Conservation (phyloP, 805 yeast species). For the Monosporozyma unispora region DNA sequence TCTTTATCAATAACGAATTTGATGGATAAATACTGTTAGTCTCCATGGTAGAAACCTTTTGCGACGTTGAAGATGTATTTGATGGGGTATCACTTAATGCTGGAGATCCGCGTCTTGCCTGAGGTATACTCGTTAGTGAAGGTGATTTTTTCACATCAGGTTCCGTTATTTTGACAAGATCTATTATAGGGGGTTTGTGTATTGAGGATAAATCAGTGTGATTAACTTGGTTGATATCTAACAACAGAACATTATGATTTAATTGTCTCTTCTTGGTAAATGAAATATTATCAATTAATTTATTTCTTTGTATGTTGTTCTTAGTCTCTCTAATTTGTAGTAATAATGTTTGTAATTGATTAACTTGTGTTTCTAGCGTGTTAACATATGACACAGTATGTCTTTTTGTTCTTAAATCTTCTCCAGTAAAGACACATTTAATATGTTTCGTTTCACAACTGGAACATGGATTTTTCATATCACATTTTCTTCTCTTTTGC, state of each 20-base stretch:
- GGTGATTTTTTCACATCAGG: neutral
- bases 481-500: constrained; percentile 34
- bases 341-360: constrained; percentile 13
- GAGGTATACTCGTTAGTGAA: neutral
- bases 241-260: neutral
- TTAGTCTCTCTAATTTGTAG: constrained; percentile 6
- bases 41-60: constrained; percentile 7
- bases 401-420: constrained; percentile 39
- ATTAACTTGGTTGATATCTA: neutral
- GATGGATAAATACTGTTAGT: constrained; percentile 23
- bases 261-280: neutral
- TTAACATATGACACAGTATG: constrained; percentile 39
- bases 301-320: constrained; percentile 7
- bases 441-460: constrained; percentile 35
- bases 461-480: constrained; percentile 38
- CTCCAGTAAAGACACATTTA: constrained; percentile 36
- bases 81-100: neutral
- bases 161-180: neutral
- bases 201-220: neutral
- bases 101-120: neutral
- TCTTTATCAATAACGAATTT: constrained; percentile 19
- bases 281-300: neutral
- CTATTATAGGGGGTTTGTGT: neutral
- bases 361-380: constrained; percentile 28
- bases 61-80: neutral